Evolutionary conservation across 83 land plant genomes (phyloP), one percentile per base, ranked within the genome.

Genomic region (Diphasiastrum complanatum): DNA sequence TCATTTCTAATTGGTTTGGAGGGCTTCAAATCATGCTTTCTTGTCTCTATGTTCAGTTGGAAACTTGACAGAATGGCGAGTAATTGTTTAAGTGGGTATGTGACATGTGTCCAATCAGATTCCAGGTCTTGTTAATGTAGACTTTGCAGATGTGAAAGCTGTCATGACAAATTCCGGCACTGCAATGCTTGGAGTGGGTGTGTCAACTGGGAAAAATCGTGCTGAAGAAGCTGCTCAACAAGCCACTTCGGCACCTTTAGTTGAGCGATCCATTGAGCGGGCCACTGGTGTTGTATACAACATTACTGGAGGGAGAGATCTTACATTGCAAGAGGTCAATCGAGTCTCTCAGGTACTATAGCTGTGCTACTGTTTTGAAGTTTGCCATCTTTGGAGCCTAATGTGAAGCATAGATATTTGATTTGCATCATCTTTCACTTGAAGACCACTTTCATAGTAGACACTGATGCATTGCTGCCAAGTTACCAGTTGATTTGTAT

Each of bases 171-270:
- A 82, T 59, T 85, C 86, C 33, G 84, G 95, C 29, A 82, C 95
- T 40, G 84, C 86, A 28, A 85, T 88, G 95, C 84, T 88, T 45
- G 95, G 90, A 36, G 90, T 88, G n/a, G 95, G 95, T 16, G 81
- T 83, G 68, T 79, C 86, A 14, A 69, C 81, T 29, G 76, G 95
- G 53, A 85, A 85, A 53, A 88, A 88, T 70, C 87, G 86, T 28
- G 95, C 90, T 27, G 79, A 79, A 66, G 63, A 37, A 38, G 55
- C 63, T 5, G 51, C 54, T 40, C 54, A 36, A 6, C 26, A 25
- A 25, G 63, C 55, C 20, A 41, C 54, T 18, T 37, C 51, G 4
- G 28, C 28, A 10, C 53, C 34, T 12, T 49, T 33, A 11, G 25
- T 40, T 31, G 0, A 62, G 4, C 14, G 45, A 47, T 58, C 68